Evolutionary conservation across 2,329 filamentous ascomycete species (phyloP), one percentile per base, ranked within the genome.

Genomic region (Penicillium sp.): DNA sequence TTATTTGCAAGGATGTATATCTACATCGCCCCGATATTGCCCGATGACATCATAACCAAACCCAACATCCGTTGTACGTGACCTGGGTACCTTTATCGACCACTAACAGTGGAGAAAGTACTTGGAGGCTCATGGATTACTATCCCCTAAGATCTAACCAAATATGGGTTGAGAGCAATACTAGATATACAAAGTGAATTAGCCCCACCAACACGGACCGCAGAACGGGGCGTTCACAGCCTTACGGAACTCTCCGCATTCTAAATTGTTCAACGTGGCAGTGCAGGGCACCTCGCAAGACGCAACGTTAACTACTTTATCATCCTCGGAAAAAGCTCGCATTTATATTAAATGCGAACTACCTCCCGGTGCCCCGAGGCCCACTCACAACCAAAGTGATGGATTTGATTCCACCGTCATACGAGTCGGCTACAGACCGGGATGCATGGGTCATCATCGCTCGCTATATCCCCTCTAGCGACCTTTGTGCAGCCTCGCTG

Each of bases 371-470:
- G 29, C 11, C 23, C 14, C 29, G 29, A 31, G 12, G 12, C 14
- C 14, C 29, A n/a, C 25, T 48, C 42, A 47, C 7, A 37, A n/a
- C 6, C 12, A 23, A n/a, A 29, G 25, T 53, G 41, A 85, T 85
- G 82, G 82, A 85, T 64, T 77, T 81, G 49, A 75, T 82, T 49
- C 82, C 82, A 27, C 84, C 84, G 4, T 83, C 82, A n/a, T 87
- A 86, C 66, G 77, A 84, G 63, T 77, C 75, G 45, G 83, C 82
- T 50, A 82, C 81, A 11, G 71, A 77, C 54, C 76, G 79, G 60
- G 79, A 86, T 63, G 77, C 78, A 40, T 85, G 82, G 81, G 68
- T 75, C 35, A 75, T 86, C 35, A 74, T 86, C 51, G 82, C 84
- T 8, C 76, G 72, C 15, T 85, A 85, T 60, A 77, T 86, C 5